Evolutionary conservation across 345 rosid genomes (phyloP), one percentile per base, ranked within the genome.

Genomic region (Bretschneidera sinensis): DNA sequence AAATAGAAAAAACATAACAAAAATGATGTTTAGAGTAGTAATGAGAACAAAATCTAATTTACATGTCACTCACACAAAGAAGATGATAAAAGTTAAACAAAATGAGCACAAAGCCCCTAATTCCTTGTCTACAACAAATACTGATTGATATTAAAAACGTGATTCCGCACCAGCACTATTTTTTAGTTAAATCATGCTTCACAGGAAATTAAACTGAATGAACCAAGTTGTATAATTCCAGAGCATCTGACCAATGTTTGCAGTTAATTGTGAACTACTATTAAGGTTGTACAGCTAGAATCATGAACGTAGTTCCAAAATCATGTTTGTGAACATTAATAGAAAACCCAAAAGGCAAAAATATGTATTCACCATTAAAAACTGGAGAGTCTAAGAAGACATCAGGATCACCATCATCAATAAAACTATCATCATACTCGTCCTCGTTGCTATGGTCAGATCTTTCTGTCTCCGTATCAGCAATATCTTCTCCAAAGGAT

Each of bases 381-480:
- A 57, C 52, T 17, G 74, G 72, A 50, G 83, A 73, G 63, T 78
- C 50, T 3, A 75, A 48, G 16, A 33, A 20, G 23, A 24, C 51
- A 39, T 57, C 50, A 0, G 63, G 74, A 43, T 87, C 84, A 33
- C 61, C 76, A 21, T 85, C 97, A 61, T 87, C 64, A 6, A 91
- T 88, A 67, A 91, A 91, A 64, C 96, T 91, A 67, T 75, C 89
- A 1, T 73, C 84, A 60, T 81, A 83, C 7, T 80, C 78, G 51
- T 82, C 92, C 50, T 83, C 88, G 61, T 69, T 78, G 0, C 67
- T 64, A 39, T 24, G 35, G 55, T 54, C 55, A 35, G 82, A 81
- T 71, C 62, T 72, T 57, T 87, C 92, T 20, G 74, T 56, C 62
- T 83, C 89, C 25, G 91, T 76, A 51, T 69, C 81, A 9, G 64